Percentiles rank a stretch among this genome's conserved stretches.
Conservation (phyloP, 1,284 basidiomycete genomes). For the Ceratobasidium sp. region DNA sequence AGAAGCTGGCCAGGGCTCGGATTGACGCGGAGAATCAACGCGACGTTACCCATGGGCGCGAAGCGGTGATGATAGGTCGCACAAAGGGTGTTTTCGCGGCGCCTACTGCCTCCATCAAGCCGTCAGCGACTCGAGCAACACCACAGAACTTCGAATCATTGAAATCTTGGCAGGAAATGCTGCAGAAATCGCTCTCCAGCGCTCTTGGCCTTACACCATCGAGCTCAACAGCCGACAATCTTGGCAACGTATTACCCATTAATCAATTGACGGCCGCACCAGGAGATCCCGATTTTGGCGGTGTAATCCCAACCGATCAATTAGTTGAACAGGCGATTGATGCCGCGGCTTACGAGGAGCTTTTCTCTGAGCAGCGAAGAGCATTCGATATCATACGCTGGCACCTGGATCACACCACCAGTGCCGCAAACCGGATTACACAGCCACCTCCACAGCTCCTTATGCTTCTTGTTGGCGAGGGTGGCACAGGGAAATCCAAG, state of each 20-base stretch:
- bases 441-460: slow-evolving; percentile 9
- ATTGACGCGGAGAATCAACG: background rate
- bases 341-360: too few relatives aligned
- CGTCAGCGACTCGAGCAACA: background rate
- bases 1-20: background rate
- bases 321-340: background rate
- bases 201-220: too few relatives aligned
- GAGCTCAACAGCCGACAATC: too few relatives aligned
- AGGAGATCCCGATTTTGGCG: too few relatives aligned
- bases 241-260: too few relatives aligned
- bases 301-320: too few relatives aligned
- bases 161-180: background rate
- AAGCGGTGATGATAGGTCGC: background rate
- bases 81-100: background rate
- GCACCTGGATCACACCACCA: background rate
- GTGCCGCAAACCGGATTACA: background rate
- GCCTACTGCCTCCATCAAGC: background rate
- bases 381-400: slow-evolving; percentile 26
- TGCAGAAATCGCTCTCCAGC: too few relatives aligned
- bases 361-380: slow-evolving; percentile 26
- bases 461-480: slow-evolving; percentile 39
- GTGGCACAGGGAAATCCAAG: slow-evolving; percentile 44
- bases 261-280: too few relatives aligned
- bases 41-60: background rate
- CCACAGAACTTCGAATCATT: background rate